phyloP scores from a whole-genome alignment of 2,329 filamentous ascomycete species.

The Scytalidium sp. region DNA sequence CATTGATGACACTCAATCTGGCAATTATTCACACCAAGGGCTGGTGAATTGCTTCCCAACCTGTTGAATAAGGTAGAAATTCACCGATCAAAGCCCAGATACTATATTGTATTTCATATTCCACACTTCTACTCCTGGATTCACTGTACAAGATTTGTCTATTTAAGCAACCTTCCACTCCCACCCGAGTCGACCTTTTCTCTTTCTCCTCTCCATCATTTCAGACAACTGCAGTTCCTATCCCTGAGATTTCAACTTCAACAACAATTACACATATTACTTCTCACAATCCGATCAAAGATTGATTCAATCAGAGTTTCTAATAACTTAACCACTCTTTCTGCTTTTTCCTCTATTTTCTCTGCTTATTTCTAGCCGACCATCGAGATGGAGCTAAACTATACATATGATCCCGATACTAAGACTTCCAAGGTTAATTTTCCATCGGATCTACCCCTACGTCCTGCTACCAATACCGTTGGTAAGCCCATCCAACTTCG shows the following conservation, averaged over 20 bases:
- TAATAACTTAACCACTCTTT: constrained; percentile 3
- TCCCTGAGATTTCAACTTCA: not conserved
- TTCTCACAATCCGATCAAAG: not conserved
- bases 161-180: not conserved
- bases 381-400: constrained; percentile 22
- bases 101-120: not conserved
- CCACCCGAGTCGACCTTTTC: constrained; percentile 5
- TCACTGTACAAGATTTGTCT: not conserved
- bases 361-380: constrained; percentile 9
- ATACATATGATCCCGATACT: constrained; percentile 17
- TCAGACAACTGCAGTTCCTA: not conserved
- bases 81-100: not conserved
- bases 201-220: constrained; percentile 7
- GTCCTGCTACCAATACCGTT: constrained; percentile 55
- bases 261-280: not conserved
- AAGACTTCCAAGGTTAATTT: constrained; percentile 23
- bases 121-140: not conserved
- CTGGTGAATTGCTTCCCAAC: not conserved
- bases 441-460: constrained; percentile 29
- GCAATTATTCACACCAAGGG: too few species aligned
- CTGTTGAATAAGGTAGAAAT: not conserved
- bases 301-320: too few species aligned
- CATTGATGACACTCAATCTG: too few species aligned
- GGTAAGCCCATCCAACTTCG: constrained; percentile 52
- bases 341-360: constrained; percentile 2